Evolutionary conservation across 2,329 filamentous ascomycete species (phyloP), one percentile per base, ranked within the genome.

Genomic region (Fonsecaea pugnacius): DNA sequence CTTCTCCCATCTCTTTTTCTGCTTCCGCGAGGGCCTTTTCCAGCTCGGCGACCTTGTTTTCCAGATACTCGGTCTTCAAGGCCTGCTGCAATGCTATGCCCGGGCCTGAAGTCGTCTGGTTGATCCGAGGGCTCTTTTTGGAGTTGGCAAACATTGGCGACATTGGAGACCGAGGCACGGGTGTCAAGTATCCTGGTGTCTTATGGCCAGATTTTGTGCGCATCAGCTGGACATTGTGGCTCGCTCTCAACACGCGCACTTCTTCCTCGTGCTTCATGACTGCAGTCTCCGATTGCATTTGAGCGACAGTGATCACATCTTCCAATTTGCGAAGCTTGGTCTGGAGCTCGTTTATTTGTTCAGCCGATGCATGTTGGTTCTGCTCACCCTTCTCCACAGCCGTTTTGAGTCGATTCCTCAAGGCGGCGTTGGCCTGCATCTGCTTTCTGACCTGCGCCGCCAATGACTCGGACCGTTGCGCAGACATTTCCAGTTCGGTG

Each of bases 201-300:
- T 74, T 84, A 79, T 76, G 70, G 35, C 79, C 77, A 62, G 75
- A 75, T 75, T 88, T 88, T 72, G 92, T 85, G 14, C 94, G 89
- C 69, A 88, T 87, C 35, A 98, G 85, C 72, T 95, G 90, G 18
- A 83, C 82, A 73, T 86, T 91, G 73, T 95, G 88, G 64, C 87
- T 90, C 62, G 96, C 91, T 70, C 89, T 89, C 60, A 98, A 80
- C 24, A 84, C 81, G 18, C 85, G 81, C 40, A 96, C 85, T 77
- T 97, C 92, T 40, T 95, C 91, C 75, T 98, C 95, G 73, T 97
- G 92, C 55, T 87, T 88, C 50, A 86, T 80, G 63, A 98, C 87
- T 43, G 89, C 88, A 55, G 94, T 92, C 75, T 99, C 95, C 0
- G 92, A 94, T 21, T 90, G 86, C 62, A 91, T 89, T 76, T 98